Conservation (phyloP, 2,329 filamentous ascomycete genomes). For the Stemphylium vesicarium region DNA sequence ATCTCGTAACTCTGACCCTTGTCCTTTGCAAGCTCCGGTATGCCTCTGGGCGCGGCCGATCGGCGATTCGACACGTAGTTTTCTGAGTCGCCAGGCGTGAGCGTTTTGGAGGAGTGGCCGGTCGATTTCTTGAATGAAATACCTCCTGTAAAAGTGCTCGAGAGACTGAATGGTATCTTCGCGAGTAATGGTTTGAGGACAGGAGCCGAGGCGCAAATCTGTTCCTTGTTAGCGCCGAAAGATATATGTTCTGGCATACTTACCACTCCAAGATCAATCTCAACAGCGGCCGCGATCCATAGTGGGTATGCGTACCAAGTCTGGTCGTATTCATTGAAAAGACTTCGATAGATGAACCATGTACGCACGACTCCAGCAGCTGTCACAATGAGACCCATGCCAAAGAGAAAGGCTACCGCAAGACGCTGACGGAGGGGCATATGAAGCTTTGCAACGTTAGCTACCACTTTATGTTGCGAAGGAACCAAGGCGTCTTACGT, state of each 20-base stretch:
- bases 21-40: constrained; percentile 20
- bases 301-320: constrained; percentile 56
- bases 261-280: constrained; percentile 56
- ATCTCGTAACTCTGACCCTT: constrained; percentile 31
- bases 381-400: constrained; percentile 52
- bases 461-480: background rate
- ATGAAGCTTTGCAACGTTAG: constrained; percentile 33
- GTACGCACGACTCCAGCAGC: constrained; percentile 53
- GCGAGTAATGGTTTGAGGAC: constrained; percentile 38
- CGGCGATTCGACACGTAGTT: constrained; percentile 18
- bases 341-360: constrained; percentile 52
- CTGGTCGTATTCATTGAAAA: constrained; percentile 52
- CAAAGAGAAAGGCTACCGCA: constrained; percentile 49
- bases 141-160: constrained; percentile 20
- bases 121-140: constrained; percentile 17
- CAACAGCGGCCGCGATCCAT: constrained; percentile 56
- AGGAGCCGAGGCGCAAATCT: constrained; percentile 43
- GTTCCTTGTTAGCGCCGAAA: background rate
- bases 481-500: constrained; percentile 18
- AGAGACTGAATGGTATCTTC: constrained; percentile 34
- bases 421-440: constrained; percentile 52
- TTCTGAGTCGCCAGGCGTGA: constrained; percentile 12
- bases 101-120: constrained; percentile 6
- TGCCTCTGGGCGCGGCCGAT: constrained; percentile 18
- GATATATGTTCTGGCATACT: constrained; percentile 18